Evolutionary conservation across 2,329 filamentous ascomycete genomes (phyloP).

Genomic region (Colletotrichum karsti): DNA sequence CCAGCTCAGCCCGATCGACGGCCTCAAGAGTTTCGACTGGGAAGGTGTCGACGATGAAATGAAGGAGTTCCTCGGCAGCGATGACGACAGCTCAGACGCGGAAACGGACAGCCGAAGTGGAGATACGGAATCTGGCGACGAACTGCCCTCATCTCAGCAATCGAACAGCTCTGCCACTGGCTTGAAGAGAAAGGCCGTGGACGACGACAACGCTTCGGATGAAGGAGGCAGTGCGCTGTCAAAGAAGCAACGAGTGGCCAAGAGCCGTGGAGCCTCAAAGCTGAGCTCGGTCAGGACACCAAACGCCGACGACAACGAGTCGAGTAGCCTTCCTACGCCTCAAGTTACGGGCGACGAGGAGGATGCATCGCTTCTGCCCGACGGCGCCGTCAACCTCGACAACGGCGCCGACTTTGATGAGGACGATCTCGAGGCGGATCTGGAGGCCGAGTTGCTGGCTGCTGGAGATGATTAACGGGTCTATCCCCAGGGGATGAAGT

Average conservation of each 20-base stretch:
- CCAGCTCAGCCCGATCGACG: slow-evolving; percentile 60
- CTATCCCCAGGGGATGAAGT: background rate
- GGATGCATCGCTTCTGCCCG: slow-evolving; percentile 35
- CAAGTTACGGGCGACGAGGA: slow-evolving; percentile 52
- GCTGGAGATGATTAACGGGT: slow-evolving; percentile 41
- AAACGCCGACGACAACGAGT: slow-evolving; percentile 45
- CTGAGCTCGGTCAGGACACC: slow-evolving; percentile 55
- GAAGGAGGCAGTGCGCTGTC: slow-evolving; percentile 43
- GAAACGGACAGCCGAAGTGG: slow-evolving; percentile 35
- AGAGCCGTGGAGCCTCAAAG: slow-evolving; percentile 53
- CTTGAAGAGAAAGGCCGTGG: slow-evolving; percentile 29
- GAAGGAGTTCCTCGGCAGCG: slow-evolving; percentile 74
- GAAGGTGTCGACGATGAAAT: slow-evolving; percentile 75
- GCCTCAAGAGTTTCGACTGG: slow-evolving; percentile 68
- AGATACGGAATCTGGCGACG: slow-evolving; percentile 28
- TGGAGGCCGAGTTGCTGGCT: slow-evolving; percentile 71
- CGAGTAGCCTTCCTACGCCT: slow-evolving; percentile 49
- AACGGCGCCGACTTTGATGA: slow-evolving; percentile 55
- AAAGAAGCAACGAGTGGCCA: slow-evolving; percentile 61
- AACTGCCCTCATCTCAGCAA: slow-evolving; percentile 17
- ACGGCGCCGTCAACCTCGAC: slow-evolving; percentile 34
- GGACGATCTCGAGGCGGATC: slow-evolving; percentile 64
- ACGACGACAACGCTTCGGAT: slow-evolving; percentile 35
- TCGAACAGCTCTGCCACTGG: slow-evolving; percentile 9
- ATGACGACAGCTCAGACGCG: slow-evolving; percentile 57